phyloP scores from a whole-genome alignment of 2,329 filamentous ascomycete genomes.

The Stemphylium vesicarium region DNA sequence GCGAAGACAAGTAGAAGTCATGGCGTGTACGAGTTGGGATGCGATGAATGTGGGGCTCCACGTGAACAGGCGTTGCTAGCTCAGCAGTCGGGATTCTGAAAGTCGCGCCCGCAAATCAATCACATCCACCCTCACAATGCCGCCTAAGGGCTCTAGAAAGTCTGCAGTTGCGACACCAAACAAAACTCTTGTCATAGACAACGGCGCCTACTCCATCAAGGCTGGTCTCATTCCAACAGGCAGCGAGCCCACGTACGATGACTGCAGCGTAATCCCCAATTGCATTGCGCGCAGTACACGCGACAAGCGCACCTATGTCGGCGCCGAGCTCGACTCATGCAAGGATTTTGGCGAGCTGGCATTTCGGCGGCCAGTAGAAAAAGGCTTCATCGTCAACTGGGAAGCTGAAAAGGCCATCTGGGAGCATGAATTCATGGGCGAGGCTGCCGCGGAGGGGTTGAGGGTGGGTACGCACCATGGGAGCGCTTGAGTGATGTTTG shows the following conservation, averaged over 20 bases:
- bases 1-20: not conserved
- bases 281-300: constrained; percentile 81
- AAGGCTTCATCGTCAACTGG: constrained; percentile 95
- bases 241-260: constrained; percentile 32
- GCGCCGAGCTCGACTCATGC: constrained; percentile 77
- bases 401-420: constrained; percentile 94
- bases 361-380: constrained; percentile 89
- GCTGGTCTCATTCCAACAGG: constrained; percentile 70
- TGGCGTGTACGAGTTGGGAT: not conserved
- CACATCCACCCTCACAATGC: constrained; percentile 26
- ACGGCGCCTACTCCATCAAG: constrained; percentile 91
- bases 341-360: constrained; percentile 87
- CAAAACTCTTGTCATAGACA: constrained; percentile 84
- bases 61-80: constrained; percentile 11
- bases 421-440: constrained; percentile 84
- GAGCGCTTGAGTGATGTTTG: not conserved
- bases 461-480: constrained; percentile 50
- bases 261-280: constrained; percentile 80
- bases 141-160: constrained; percentile 43
- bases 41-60: constrained; percentile 1
- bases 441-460: constrained; percentile 69
- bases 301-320: constrained; percentile 79
- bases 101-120: constrained; percentile 1
- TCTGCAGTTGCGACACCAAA: constrained; percentile 22
- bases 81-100: not conserved